These are phyloP conservation scores for Spinacia oleracea DNA, from an alignment of 179 eudicot genomes.

Conservation along the genomic window DNA sequence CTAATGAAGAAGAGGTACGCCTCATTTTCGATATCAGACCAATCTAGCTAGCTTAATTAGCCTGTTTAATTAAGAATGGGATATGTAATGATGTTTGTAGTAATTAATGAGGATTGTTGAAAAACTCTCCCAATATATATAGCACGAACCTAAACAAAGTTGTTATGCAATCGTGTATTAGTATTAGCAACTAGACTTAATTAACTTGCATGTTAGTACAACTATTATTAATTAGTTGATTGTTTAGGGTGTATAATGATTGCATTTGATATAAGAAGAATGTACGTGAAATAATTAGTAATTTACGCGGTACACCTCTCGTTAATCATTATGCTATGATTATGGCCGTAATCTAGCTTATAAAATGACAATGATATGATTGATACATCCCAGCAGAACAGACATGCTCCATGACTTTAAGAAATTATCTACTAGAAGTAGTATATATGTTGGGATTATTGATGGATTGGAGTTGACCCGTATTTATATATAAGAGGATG, in stretches of 20 bases:
- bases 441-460: background rate
- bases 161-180: background rate
- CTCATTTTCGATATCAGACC: slow-evolving; percentile 28
- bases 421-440: background rate
- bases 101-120: background rate
- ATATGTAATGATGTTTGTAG: background rate
- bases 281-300: background rate
- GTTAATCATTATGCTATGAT: slow-evolving; percentile 5
- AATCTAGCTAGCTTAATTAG: background rate
- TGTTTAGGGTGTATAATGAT: background rate
- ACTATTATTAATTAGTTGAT: background rate
- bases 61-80: background rate
- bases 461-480: background rate
- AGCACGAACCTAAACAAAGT: background rate
- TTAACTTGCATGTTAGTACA: slow-evolving; percentile 11
- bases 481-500: background rate
- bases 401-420: slow-evolving; percentile 11
- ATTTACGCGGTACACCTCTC: background rate
- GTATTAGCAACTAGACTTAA: background rate
- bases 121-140: slow-evolving; percentile 4
- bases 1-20: slow-evolving; percentile 5
- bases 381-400: background rate
- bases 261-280: background rate
- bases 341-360: slow-evolving; percentile 6
- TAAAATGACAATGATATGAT: background rate